These are phyloP conservation scores for Emiliania huxleyi DNA, from an alignment of 78 protist genomes.

Conservation along the genomic window DNA sequence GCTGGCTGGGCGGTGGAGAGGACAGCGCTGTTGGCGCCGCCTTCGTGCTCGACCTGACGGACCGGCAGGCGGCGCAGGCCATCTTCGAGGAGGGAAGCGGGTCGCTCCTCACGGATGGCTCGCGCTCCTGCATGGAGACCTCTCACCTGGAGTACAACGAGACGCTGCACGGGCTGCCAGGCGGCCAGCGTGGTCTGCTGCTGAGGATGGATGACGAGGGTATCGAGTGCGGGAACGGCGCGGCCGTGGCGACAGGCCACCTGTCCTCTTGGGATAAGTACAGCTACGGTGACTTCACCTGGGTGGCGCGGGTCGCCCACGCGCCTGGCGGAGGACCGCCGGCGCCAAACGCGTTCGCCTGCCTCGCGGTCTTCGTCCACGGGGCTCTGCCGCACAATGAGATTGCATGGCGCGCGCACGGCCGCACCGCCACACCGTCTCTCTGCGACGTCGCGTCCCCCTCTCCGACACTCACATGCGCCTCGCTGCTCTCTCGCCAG, in stretches of 20 bases:
- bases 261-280: not conserved
- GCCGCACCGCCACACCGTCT: no score
- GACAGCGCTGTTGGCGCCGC: not conserved
- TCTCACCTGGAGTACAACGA: not conserved
- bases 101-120: not conserved
- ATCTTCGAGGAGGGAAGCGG: conserved; percentile 8
- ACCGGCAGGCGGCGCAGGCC: not conserved
- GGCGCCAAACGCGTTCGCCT: not conserved
- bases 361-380: not conserved
- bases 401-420: not conserved
- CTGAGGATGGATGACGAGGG: not conserved
- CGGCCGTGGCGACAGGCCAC: not conserved
- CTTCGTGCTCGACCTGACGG: not conserved
- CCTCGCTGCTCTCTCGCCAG: no score
- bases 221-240: not conserved
- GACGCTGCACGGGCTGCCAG: not conserved
- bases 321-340: not conserved
- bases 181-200: not conserved
- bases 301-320: not conserved
- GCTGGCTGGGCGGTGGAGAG: not conserved
- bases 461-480: no score
- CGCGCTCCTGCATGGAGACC: not conserved
- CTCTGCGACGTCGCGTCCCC: no score
- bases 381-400: not conserved
- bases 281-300: not conserved